phyloP scores from a whole-genome alignment of 306 rosid species.

The Spatholobus suberectus region DNA sequence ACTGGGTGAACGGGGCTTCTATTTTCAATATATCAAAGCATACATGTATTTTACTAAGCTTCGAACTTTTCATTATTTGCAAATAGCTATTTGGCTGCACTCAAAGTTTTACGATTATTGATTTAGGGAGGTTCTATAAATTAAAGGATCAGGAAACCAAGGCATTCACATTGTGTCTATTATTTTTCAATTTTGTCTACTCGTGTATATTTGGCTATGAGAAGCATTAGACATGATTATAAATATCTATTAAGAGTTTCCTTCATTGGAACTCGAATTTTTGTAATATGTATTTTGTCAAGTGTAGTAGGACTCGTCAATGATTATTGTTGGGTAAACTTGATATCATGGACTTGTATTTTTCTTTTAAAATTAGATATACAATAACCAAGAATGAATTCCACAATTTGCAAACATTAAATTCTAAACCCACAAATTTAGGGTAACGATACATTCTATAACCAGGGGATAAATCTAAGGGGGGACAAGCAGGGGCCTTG shows the following conservation, averaged over 20 bases:
- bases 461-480: no score
- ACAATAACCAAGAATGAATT: not conserved
- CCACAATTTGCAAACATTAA: not conserved
- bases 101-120: not conserved
- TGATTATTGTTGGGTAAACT: not conserved
- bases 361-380: no score
- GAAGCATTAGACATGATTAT: not conserved
- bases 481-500: no score
- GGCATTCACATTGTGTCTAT: not conserved
- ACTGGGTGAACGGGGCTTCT: constrained; percentile 1
- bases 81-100: constrained; percentile 19
- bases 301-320: constrained; percentile 4
- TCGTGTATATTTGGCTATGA: not conserved
- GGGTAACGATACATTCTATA: not conserved
- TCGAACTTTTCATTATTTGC: not conserved
- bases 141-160: not conserved
- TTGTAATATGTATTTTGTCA: not conserved
- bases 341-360: not conserved
- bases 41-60: not conserved
- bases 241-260: not conserved
- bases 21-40: constrained; percentile 18
- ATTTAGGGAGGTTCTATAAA: not conserved
- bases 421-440: not conserved
- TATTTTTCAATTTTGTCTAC: not conserved
- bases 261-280: not conserved